A percentile compares a stretch with the other conserved stretches of the same genome.
phyloP scores from a whole-genome alignment of 192 early-diverging fungal genomes.

The Coemansia sp. region DNA sequence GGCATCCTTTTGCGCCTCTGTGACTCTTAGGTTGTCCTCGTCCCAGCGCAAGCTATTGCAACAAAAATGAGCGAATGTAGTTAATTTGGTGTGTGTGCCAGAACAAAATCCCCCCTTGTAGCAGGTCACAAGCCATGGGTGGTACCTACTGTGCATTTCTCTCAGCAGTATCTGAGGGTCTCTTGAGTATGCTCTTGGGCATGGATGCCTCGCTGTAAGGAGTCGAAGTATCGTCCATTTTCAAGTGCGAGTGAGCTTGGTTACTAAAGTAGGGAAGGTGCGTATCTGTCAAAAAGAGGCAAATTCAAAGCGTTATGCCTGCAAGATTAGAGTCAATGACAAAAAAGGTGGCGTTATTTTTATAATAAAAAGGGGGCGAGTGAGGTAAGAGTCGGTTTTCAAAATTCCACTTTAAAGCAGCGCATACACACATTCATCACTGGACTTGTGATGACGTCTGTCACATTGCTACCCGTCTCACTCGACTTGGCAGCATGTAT shows the following conservation, averaged over 20 bases:
- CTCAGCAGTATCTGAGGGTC: slow-evolving; percentile 13
- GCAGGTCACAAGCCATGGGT: not conserved
- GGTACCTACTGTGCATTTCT: slow-evolving; percentile 38
- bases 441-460: slow-evolving; percentile 7
- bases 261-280: not conserved
- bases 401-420: not conserved
- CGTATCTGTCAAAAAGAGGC: not conserved
- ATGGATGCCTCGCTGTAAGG: slow-evolving; percentile 20
- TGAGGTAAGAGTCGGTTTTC: not conserved
- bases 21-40: slow-evolving; percentile 87
- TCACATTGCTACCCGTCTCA: not conserved
- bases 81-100: not conserved
- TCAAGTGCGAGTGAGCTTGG: not conserved
- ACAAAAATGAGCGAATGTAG: not conserved
- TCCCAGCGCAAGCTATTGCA: slow-evolving; percentile 81
- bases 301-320: not conserved
- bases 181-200: slow-evolving; percentile 46
- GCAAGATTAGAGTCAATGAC: not conserved
- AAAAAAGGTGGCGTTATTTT: not conserved
- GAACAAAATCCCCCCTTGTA: not conserved
- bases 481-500: not conserved
- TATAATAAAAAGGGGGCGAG: not conserved
- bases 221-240: slow-evolving; percentile 7
- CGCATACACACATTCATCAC: not conserved
- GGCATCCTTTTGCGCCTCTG: slow-evolving; percentile 84